A percentile compares a stretch with the other conserved stretches of the same genome.
Evolutionary conservation across 345 rosid genomes (phyloP).

Genomic region (Zanthoxylum bungeanum): DNA sequence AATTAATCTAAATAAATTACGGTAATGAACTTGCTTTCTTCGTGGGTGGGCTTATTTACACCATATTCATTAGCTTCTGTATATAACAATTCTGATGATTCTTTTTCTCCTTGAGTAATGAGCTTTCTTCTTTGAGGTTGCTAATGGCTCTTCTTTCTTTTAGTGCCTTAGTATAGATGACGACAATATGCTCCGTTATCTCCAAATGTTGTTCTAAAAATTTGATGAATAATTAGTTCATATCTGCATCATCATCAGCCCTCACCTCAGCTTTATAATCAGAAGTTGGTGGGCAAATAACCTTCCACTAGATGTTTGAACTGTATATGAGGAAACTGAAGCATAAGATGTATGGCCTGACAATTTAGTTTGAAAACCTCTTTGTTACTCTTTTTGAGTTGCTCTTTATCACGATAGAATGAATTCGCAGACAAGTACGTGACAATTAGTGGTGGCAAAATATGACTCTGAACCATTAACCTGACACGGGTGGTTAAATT

Average conservation of each 20-base stretch:
- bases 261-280: constrained; percentile 13
- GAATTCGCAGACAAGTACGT: constrained; percentile 1
- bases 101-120: background rate
- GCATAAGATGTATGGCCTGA: constrained; percentile 5
- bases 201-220: constrained; percentile 10
- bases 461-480: no score
- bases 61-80: background rate
- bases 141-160: background rate
- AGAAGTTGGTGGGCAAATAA: constrained; percentile 20
- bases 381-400: background rate
- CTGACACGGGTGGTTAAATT: no score
- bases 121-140: background rate
- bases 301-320: constrained; percentile 5
- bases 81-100: background rate
- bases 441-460: no score
- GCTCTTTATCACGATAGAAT: background rate
- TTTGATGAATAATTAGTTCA: constrained; percentile 14
- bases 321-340: background rate
- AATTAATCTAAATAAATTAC: no score
- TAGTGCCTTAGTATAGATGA: constrained; percentile 3
- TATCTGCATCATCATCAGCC: background rate
- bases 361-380: constrained; percentile 12
- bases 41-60: no score
- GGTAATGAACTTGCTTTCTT: no score
- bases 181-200: constrained; percentile 16